Evolutionary conservation across 1,284 basidiomycete species (phyloP).

Genomic region (Hypsizygus ulmarius): DNA sequence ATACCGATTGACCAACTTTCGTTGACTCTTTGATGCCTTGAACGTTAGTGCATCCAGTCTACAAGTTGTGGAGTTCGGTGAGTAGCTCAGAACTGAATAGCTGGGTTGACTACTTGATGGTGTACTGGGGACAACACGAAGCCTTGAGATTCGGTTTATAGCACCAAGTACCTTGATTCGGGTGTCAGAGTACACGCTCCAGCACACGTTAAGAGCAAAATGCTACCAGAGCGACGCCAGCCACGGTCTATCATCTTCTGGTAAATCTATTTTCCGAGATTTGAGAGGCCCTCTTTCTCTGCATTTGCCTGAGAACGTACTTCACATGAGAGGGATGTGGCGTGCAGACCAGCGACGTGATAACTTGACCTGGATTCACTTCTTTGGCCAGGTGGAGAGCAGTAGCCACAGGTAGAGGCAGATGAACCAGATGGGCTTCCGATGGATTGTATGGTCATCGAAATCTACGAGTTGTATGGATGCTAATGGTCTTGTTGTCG

Average conservation of each 20-base stretch:
- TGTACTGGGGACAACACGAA: slow-evolving; percentile 92
- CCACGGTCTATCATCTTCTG: slow-evolving; percentile 84
- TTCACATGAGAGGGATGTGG: slow-evolving; percentile 46
- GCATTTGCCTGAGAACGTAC: slow-evolving; percentile 31
- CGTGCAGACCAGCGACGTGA: slow-evolving; percentile 34
- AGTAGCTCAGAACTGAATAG: not conserved
- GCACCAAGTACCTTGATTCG: slow-evolving; percentile 54
- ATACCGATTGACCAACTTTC: slow-evolving; percentile 72
- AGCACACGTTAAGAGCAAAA: not conserved
- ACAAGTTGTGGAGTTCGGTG: slow-evolving; percentile 4
- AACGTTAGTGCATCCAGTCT: slow-evolving; percentile 78
- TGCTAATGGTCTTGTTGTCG: no score
- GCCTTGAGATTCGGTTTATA: slow-evolving; percentile 80
- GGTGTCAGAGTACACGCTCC: not conserved
- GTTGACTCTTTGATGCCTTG: slow-evolving; percentile 74
- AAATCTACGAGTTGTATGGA: not conserved
- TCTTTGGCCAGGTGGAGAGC: slow-evolving; percentile 38
- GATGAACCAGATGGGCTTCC: slow-evolving; percentile 30
- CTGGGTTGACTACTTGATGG: slow-evolving; percentile 63
- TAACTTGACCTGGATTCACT: slow-evolving; percentile 29
- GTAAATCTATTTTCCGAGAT: slow-evolving; percentile 48
- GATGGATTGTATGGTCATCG: slow-evolving; percentile 30
- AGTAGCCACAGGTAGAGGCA: slow-evolving; percentile 45
- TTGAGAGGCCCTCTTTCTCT: not conserved
- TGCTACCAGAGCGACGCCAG: slow-evolving; percentile 79